phyloP scores from a whole-genome alignment of 2,329 filamentous ascomycete species.

The Lachnellula occidentalis region DNA sequence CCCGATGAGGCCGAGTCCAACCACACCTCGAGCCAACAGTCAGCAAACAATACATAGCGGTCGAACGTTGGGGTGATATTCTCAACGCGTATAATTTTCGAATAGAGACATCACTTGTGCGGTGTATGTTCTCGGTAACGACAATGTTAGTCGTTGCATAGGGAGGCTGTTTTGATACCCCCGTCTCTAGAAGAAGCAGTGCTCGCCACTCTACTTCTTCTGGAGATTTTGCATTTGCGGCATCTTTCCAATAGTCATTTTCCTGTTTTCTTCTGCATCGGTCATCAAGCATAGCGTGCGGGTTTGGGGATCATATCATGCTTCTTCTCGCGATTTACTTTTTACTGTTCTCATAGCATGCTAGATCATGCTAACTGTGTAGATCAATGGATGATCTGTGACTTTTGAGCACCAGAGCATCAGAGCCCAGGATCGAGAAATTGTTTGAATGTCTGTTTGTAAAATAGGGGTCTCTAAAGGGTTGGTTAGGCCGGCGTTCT shows the following conservation, averaged over 20 bases:
- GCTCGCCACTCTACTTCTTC: slow-evolving; percentile 12
- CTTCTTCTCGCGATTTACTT: slow-evolving; percentile 6
- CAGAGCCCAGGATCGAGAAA: not conserved
- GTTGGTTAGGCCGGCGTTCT: slow-evolving; percentile 7
- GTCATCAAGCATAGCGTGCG: slow-evolving; percentile 22
- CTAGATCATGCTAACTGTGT: slow-evolving; percentile 4
- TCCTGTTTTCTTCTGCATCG: slow-evolving; percentile 7
- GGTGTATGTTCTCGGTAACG: not conserved
- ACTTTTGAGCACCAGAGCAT: no score
- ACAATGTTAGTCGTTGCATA: slow-evolving; percentile 10
- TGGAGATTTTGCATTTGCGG: slow-evolving; percentile 15
- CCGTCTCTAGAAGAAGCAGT: slow-evolving; percentile 17
- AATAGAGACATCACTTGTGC: not conserved
- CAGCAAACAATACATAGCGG: slow-evolving; percentile 32
- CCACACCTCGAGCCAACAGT: slow-evolving; percentile 27
- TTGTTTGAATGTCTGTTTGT: slow-evolving; percentile 5
- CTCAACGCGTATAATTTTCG: not conserved
- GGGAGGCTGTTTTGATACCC: slow-evolving; percentile 24
- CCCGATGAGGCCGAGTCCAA: slow-evolving; percentile 25
- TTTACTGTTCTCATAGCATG: slow-evolving; percentile 4
- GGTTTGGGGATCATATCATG: slow-evolving; percentile 16
- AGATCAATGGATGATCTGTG: not conserved
- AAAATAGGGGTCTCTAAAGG: slow-evolving; percentile 13
- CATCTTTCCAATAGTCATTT: slow-evolving; percentile 11
- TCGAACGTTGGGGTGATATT: slow-evolving; percentile 29